phyloP scores from a whole-genome alignment of 495 filamentous ascomycete genomes.

The Penicillium macrosclerotiorum region DNA sequence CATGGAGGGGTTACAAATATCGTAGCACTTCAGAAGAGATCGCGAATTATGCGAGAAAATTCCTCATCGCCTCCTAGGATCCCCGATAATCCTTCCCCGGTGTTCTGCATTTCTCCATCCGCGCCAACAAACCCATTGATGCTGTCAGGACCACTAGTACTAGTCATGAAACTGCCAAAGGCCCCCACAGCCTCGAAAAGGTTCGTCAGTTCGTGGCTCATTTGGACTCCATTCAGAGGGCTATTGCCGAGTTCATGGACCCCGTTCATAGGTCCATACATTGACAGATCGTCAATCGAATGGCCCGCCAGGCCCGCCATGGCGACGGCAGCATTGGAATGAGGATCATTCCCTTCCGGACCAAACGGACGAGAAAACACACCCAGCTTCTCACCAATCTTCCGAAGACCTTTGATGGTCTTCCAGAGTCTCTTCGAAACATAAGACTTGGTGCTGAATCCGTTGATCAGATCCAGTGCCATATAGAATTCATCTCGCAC shows the following conservation, averaged over 20 bases:
- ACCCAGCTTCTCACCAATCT: conserved; percentile 75
- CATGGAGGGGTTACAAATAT: background rate
- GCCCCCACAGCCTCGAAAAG: conserved; percentile 70
- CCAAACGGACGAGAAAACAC: conserved; percentile 52
- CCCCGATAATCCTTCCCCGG: conserved; percentile 45
- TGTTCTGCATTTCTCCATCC: conserved; percentile 46
- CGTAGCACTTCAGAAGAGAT: conserved; percentile 54
- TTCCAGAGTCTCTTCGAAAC: conserved; percentile 80
- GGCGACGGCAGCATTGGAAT: conserved; percentile 65
- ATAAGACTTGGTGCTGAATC: conserved; percentile 73
- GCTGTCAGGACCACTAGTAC: conserved; percentile 32
- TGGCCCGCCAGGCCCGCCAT: conserved; percentile 76
- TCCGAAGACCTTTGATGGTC: conserved; percentile 75
- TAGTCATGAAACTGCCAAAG: conserved; percentile 45
- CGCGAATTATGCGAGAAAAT: conserved; percentile 59
- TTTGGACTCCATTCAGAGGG: conserved; percentile 59
- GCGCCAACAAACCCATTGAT: conserved; percentile 43
- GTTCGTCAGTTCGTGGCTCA: conserved; percentile 63
- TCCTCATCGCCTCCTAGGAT: conserved; percentile 63
- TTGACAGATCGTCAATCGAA: conserved; percentile 57
- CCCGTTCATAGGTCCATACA: conserved; percentile 48
- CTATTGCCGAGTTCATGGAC: conserved; percentile 55
- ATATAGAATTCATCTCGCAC: conserved; percentile 85
- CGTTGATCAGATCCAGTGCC: conserved; percentile 78
- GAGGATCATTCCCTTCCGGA: conserved; percentile 49